Base-by-base conservation (phyloP, 192 early-diverging fungal species). In the Entomortierella lignicola region DNA sequence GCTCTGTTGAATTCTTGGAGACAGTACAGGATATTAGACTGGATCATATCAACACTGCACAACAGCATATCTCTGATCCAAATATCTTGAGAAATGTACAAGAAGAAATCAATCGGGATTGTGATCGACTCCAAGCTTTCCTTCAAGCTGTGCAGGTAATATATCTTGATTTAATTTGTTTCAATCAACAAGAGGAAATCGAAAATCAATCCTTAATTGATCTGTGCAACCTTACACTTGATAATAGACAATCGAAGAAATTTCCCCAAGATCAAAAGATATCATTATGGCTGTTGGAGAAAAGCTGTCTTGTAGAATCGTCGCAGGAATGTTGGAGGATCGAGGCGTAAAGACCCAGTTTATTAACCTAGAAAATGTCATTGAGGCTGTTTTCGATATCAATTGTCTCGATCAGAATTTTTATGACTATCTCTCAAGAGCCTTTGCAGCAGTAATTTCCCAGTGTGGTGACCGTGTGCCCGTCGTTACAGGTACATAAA, bases 241-340 rank as follows among this genome's bases (percentile, higher is more conserved):
- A n/a, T 50, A 31, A 48, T 66, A 83, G 66, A 91, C 95, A 31
- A 97, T 99, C 70, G 94, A 95, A 63, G 98, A 99, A 75, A 94
- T 99, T 13, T 97, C 96, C 21, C 96, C 97, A 55, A 88, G 93
- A 67, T 98, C 97, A 29, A 86, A 92, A 66, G 98, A 99, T 82
- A 91, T 95, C 67, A 97, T 99, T 48, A 91, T 99, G 58, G 92
- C 94, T 27, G 89, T 89, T 8, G 98, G 98, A 57, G 98, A 99
- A 84, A 97, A 94, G 77, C 83, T 99, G 17, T 92, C 97, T 1
- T 97, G 97, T 50, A 86, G 92, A 50, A 92, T 96, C 52, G 94
- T 98, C 26, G 86, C 95, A 1, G 91, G 94, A 4, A 83, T 96
- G 11, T 81, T 99, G 65, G 86, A 89, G 30, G 90, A 93, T 12